These are phyloP conservation scores for Echeveria elegans DNA, from an alignment of 164 flowering plant species.

Conservation along the genomic window DNA sequence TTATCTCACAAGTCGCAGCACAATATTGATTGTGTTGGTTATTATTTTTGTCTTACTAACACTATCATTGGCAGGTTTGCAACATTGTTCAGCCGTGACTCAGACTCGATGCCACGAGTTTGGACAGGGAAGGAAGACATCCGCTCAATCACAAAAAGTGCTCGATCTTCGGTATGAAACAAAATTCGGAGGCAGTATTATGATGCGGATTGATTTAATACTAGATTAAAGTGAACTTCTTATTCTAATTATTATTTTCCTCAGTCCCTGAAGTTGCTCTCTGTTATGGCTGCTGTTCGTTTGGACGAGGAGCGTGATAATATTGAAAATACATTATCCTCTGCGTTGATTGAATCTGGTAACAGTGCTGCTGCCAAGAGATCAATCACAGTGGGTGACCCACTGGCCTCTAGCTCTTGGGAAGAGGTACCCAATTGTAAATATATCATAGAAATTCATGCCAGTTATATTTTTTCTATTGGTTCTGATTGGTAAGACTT, in stretches of 20 bases:
- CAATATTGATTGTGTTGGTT: not conserved
- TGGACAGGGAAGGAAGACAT: constrained; percentile 98
- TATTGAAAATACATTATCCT: constrained; percentile 55
- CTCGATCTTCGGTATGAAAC: constrained; percentile 74
- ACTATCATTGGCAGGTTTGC: constrained; percentile 21
- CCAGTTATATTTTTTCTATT: not conserved
- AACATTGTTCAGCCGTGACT: constrained; percentile 74
- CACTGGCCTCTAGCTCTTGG: constrained; percentile 98
- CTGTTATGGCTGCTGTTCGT: constrained; percentile 84
- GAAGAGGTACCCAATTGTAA: constrained; percentile 47
- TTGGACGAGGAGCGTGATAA: constrained; percentile 61
- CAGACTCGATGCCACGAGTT: constrained; percentile 94
- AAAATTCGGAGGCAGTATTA: not conserved
- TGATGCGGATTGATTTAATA: not conserved
- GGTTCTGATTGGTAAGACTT: not conserved
- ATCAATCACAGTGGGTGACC: constrained; percentile 53
- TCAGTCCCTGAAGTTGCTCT: constrained; percentile 89
- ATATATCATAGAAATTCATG: not conserved
- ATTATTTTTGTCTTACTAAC: not conserved
- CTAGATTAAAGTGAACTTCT: not conserved
- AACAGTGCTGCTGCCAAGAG: constrained; percentile 25
- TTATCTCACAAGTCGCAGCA: not conserved
- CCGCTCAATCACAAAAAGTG: constrained; percentile 75
- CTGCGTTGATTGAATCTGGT: constrained; percentile 53
- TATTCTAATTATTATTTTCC: not conserved